Percentiles rank a stretch among this genome's conserved stretches.
Evolutionary conservation across 140 eudicot genomes (phyloP).

Genomic region (Cichorium intybus): DNA sequence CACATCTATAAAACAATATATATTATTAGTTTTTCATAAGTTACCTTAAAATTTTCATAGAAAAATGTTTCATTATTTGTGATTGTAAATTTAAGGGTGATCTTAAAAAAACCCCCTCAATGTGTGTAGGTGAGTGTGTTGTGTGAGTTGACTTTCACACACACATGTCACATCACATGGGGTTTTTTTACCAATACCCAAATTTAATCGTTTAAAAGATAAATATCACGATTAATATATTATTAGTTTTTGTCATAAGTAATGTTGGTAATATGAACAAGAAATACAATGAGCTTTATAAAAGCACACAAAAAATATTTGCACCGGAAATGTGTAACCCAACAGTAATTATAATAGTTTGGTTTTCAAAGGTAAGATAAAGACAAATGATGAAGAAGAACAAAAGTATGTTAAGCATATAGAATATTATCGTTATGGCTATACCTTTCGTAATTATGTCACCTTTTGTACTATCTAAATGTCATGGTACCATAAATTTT

Average conservation of each 20-base stretch:
- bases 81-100: too few relatives aligned
- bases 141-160: too few relatives aligned
- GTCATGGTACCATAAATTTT: not conserved
- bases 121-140: too few relatives aligned
- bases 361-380: not conserved
- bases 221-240: not conserved
- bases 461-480: not conserved
- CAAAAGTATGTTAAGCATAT: not conserved
- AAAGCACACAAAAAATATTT: not conserved
- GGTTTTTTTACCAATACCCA: too few relatives aligned
- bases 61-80: too few relatives aligned
- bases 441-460: not conserved
- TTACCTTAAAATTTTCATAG: not conserved
- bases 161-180: too few relatives aligned
- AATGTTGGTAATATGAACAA: too few relatives aligned
- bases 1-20: constrained; percentile 13
- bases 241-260: too few relatives aligned
- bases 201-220: not conserved
- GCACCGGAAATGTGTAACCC: not conserved
- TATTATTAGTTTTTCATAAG: not conserved
- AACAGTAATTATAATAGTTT: not conserved
- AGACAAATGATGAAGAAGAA: not conserved
- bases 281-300: not conserved
- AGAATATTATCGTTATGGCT: not conserved
- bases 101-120: too few relatives aligned